Evolutionary conservation across 129 eudicot species (phyloP).

Genomic region (Flaveria brownii): DNA sequence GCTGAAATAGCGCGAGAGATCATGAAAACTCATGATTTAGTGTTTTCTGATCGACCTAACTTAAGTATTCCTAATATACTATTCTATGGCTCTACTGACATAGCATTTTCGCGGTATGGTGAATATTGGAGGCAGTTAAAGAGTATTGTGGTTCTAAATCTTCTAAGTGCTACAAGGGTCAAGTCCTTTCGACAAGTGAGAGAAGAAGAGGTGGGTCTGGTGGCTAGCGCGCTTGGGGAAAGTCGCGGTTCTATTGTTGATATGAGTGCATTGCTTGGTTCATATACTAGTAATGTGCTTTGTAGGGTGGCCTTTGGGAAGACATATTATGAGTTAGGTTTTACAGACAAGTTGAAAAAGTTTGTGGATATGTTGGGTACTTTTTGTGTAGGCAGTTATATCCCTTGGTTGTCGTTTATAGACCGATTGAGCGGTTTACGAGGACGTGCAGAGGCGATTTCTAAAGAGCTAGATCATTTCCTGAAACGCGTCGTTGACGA

Average conservation of each 20-base stretch:
- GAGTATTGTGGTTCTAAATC: slow-evolving; percentile 1
- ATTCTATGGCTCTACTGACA: background rate
- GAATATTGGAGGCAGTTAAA: slow-evolving; percentile 7
- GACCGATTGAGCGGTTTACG: background rate
- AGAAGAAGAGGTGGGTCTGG: background rate
- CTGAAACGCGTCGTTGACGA: background rate
- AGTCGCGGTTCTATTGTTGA: background rate
- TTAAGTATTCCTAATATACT: slow-evolving; percentile 3
- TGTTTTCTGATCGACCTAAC: background rate
- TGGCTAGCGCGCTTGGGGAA: background rate
- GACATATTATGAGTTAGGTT: slow-evolving; percentile 7
- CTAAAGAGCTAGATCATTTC: slow-evolving; percentile 4
- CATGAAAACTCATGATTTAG: background rate
- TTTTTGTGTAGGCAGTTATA: slow-evolving; percentile 2
- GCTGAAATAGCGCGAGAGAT: slow-evolving; percentile 3
- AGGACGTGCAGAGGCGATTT: background rate
- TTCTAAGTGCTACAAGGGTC: background rate
- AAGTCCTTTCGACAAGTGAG: background rate
- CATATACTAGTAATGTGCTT: slow-evolving; percentile 2
- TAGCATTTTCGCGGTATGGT: background rate
- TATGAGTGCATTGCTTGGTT: slow-evolving; percentile 14
- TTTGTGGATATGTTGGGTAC: slow-evolving; percentile 13
- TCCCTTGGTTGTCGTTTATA: background rate
- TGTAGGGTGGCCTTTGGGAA: slow-evolving; percentile 9
- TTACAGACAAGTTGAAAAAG: background rate